Evolutionary conservation across 768 basidiomycete genomes (phyloP).

Genomic region (Suillus americanus): DNA sequence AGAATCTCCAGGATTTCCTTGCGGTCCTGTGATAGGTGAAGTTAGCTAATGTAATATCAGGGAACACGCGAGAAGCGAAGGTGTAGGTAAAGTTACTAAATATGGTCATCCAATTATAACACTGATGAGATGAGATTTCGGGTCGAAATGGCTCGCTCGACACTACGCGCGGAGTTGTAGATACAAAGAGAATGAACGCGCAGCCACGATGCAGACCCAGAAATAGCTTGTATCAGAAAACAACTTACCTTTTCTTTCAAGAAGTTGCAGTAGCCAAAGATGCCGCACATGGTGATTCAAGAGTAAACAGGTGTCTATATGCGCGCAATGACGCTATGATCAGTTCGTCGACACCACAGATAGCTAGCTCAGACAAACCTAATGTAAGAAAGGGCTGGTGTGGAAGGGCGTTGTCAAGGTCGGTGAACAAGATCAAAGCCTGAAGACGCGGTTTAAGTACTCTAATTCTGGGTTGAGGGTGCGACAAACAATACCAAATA

Average conservation of each 20-base stretch:
- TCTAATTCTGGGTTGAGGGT: conserved; percentile 29
- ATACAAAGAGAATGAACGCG: background rate
- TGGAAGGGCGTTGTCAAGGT: conserved; percentile 8
- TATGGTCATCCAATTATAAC: conserved; percentile 12
- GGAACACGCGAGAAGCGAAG: background rate
- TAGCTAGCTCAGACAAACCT: conserved; percentile 11
- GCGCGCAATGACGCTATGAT: conserved; percentile 5
- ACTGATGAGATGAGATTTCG: background rate
- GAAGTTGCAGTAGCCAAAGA: conserved; percentile 95
- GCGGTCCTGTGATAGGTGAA: conserved; percentile 57
- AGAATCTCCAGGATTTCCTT: conserved; percentile 91
- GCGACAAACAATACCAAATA: conserved; percentile 32
- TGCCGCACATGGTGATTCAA: conserved; percentile 76
- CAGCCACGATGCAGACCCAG: background rate
- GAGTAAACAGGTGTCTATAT: conserved; percentile 6
- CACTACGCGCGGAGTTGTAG: background rate
- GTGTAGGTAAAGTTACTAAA: conserved; percentile 15
- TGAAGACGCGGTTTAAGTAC: conserved; percentile 29
- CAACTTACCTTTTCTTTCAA: conserved; percentile 86
- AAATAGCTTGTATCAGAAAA: background rate
- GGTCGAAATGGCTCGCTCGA: background rate
- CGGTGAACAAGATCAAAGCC: conserved; percentile 13
- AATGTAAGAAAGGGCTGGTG: background rate
- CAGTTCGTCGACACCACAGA: background rate
- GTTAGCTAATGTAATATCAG: conserved; percentile 11